Conservation (phyloP, 306 rosid genomes). For the Vigna unguiculata region DNA sequence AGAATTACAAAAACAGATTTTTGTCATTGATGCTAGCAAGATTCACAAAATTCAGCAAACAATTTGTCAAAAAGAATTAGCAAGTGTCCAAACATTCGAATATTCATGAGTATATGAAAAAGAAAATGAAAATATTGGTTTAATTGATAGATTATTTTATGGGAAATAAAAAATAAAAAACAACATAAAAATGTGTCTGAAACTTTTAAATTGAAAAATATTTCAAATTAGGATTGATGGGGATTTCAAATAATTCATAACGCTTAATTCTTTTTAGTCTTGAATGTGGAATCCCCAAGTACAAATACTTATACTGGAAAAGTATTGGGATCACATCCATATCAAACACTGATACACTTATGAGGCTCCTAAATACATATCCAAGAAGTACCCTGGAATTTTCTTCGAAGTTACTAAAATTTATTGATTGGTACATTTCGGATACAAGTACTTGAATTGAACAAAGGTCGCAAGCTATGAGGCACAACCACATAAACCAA, state of each 20-base stretch:
- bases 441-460: not conserved
- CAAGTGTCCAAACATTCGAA: not conserved
- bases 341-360: not conserved
- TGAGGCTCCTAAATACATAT: not conserved
- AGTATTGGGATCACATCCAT: not conserved
- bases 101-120: not conserved
- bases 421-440: not conserved
- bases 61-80: constrained; percentile 17
- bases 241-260: not conserved
- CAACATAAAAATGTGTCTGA: not conserved
- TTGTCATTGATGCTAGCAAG: constrained; percentile 29
- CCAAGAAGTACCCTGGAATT: not conserved
- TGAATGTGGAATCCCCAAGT: not conserved
- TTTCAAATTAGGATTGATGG: not conserved
- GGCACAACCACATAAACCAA: no score
- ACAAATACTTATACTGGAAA: not conserved
- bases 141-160: not conserved
- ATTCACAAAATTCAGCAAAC: constrained; percentile 3
- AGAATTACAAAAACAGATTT: constrained; percentile 49
- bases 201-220: not conserved
- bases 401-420: no score
- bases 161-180: not conserved
- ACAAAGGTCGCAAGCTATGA: no score
- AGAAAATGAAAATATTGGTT: not conserved
- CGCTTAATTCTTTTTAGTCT: not conserved